phyloP scores from a whole-genome alignment of 352 stramenopile genomes.

The Phytophthora boehmeriae region DNA sequence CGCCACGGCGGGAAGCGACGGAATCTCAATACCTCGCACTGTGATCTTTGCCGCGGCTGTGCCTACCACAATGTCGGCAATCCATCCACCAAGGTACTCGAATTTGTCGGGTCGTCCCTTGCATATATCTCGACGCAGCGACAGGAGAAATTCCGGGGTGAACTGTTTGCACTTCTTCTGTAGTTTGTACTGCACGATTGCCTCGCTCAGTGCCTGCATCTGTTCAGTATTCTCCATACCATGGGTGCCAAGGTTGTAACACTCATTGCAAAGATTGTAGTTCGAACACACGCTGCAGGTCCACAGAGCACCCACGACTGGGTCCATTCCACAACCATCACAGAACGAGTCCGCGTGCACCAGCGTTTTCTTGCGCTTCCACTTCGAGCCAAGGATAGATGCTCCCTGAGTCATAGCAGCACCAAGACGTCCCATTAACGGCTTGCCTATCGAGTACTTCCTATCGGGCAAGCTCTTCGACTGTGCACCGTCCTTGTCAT shows the following conservation, averaged over 20 bases:
- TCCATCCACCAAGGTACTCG: constrained; percentile 83
- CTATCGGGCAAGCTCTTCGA: constrained; percentile 48
- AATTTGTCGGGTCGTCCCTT: constrained; percentile 84
- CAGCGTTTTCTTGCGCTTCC: constrained; percentile 71
- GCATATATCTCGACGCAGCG: constrained; percentile 78
- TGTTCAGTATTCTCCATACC: constrained; percentile 76
- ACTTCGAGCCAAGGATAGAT: constrained; percentile 64
- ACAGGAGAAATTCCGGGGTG: constrained; percentile 74
- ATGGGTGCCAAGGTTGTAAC: constrained; percentile 74
- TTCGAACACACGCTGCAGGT: constrained; percentile 74
- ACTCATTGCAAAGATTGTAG: constrained; percentile 73
- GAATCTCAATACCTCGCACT: constrained; percentile 83
- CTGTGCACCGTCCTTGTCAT: constrained; percentile 39
- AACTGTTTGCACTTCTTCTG: constrained; percentile 81
- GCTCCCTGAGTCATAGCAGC: constrained; percentile 67
- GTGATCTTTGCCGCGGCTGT: constrained; percentile 74
- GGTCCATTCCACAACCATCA: constrained; percentile 74
- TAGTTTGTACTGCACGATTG: constrained; percentile 73
- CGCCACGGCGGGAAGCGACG: constrained; percentile 50
- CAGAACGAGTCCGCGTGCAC: constrained; percentile 73
- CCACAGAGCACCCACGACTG: constrained; percentile 69
- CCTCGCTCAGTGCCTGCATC: constrained; percentile 71
- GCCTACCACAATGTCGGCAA: constrained; percentile 78
- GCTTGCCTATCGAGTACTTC: constrained; percentile 41
- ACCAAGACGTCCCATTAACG: constrained; percentile 58